Evolutionary conservation across 2,329 filamentous ascomycete species (phyloP).

Genomic region (Fusarium kyushuense): DNA sequence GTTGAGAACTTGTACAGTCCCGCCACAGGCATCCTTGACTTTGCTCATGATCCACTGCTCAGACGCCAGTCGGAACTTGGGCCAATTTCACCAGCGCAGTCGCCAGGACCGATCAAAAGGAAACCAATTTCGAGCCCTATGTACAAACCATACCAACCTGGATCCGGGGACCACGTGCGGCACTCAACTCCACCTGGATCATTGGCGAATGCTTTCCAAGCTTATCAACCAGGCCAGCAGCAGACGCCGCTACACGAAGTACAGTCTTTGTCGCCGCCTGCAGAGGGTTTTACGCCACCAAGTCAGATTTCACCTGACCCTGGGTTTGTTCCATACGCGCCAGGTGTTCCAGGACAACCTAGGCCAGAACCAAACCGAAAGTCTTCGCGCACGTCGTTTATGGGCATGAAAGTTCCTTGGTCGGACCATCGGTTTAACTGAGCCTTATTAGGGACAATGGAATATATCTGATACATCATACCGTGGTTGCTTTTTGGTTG

Average conservation of each 20-base stretch:
- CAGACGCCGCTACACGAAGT: background rate
- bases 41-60: background rate
- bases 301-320: slow-evolving; percentile 3
- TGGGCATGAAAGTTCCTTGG: slow-evolving; percentile 37
- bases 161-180: background rate
- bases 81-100: background rate
- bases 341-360: background rate
- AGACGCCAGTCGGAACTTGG: slow-evolving; percentile 3
- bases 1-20: slow-evolving; percentile 22
- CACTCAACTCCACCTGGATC: slow-evolving; percentile 14
- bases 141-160: slow-evolving; percentile 27
- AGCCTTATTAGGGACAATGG: background rate
- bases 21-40: slow-evolving; percentile 20
- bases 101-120: slow-evolving; percentile 19
- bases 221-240: slow-evolving; percentile 19
- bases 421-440: slow-evolving; percentile 11
- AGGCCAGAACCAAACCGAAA: slow-evolving; percentile 5
- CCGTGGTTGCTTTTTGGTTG: background rate
- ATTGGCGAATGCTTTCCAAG: slow-evolving; percentile 8
- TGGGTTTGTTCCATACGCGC: slow-evolving; percentile 6
- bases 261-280: background rate
- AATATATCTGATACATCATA: background rate
- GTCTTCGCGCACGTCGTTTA: slow-evolving; percentile 23
- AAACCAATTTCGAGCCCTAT: slow-evolving; percentile 19
- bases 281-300: background rate